These are phyloP conservation scores for Lobosporangium transversale DNA, from an alignment of 192 early-diverging fungal genomes.

Conservation along the genomic window DNA sequence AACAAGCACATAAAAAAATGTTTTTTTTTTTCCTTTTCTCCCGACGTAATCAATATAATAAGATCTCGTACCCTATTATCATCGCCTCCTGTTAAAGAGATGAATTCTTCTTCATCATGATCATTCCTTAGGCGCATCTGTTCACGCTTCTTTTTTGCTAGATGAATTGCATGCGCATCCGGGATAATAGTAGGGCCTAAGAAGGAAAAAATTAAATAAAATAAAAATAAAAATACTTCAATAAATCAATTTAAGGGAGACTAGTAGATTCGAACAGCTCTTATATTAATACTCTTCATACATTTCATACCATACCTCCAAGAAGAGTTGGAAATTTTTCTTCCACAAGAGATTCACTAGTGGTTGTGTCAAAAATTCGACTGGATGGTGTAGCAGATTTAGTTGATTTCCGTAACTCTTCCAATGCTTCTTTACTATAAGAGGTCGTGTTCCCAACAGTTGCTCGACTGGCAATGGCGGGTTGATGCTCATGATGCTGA, in stretches of 20 bases:
- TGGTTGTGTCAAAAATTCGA: constrained; percentile 10
- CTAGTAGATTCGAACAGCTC: too few species aligned
- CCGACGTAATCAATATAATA: too few species aligned
- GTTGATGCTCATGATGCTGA: constrained; percentile 7
- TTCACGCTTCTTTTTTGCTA: constrained; percentile 65
- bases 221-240: background rate
- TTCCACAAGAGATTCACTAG: constrained; percentile 39
- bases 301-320: constrained; percentile 51
- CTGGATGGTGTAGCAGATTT: constrained; percentile 41
- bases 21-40: too few species aligned
- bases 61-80: constrained; percentile 45
- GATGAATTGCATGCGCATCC: constrained; percentile 60
- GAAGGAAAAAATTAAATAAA: background rate
- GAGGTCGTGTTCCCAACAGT: constrained; percentile 32
- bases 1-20: background rate
- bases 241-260: too few species aligned
- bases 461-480: constrained; percentile 24
- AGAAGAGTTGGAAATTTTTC: constrained; percentile 58
- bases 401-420: constrained; percentile 46
- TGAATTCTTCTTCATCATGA: constrained; percentile 44
- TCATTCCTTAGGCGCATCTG: constrained; percentile 56
- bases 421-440: constrained; percentile 51
- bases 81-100: constrained; percentile 52
- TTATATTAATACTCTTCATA: too few species aligned
- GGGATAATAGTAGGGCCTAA: constrained; percentile 54